phyloP scores from a whole-genome alignment of 805 yeast species.

The Clavispora phyllophila region DNA sequence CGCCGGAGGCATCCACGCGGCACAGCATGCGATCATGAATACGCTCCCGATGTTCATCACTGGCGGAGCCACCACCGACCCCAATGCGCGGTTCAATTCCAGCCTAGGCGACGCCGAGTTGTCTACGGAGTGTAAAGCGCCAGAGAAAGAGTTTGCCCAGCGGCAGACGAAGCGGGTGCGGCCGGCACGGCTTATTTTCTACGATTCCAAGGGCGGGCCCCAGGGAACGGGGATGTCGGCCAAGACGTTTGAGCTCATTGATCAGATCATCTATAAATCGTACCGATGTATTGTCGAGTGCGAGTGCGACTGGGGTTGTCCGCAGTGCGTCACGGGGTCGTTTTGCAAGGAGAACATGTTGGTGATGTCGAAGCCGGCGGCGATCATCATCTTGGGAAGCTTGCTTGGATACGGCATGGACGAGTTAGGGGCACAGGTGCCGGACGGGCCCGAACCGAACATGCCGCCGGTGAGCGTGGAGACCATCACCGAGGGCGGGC shows the following conservation, averaged over 20 bases:
- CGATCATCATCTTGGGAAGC: constrained; percentile 59
- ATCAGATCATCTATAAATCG: constrained; percentile 58
- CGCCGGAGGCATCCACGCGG: constrained; percentile 96
- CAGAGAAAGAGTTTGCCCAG: constrained; percentile 88
- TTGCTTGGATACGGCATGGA: constrained; percentile 54
- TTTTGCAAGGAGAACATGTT: constrained; percentile 76
- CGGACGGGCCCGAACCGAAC: constrained; percentile 71
- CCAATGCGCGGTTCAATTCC: constrained; percentile 26
- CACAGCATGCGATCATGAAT: constrained; percentile 85
- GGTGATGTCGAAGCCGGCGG: constrained; percentile 86
- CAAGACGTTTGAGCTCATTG: constrained; percentile 75
- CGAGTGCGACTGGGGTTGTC: constrained; percentile 72
- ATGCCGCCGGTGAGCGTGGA: constrained; percentile 68
- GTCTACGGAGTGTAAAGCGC: constrained; percentile 93
- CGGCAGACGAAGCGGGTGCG: constrained; percentile 66
- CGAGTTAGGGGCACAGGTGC: constrained; percentile 38
- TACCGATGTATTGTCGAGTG: constrained; percentile 58
- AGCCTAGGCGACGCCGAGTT: constrained; percentile 51
- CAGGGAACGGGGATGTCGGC: constrained; percentile 75
- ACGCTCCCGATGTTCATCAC: constrained; percentile 69
- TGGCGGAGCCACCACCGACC: constrained; percentile 53
- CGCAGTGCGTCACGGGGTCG: constrained; percentile 79
- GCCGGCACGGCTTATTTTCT: constrained; percentile 82
- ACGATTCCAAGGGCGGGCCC: constrained; percentile 78
- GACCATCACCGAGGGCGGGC: constrained; percentile 54